Conservation (phyloP, 306 rosid species). For the Alnus rubra region DNA sequence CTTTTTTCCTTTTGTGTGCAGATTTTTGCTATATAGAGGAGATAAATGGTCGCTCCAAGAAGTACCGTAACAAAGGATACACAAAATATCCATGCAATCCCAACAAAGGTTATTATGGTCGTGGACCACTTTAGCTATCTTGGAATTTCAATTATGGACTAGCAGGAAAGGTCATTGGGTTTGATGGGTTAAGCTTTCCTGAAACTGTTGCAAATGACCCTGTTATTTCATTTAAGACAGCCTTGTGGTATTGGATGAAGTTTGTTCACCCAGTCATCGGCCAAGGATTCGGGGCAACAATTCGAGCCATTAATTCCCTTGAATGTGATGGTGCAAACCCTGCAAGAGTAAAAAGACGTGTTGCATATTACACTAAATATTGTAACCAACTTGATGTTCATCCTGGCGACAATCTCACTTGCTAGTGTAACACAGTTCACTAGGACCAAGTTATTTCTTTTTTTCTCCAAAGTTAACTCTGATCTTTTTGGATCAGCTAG, state of each 20-base stretch:
- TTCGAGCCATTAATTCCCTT: slow-evolving; percentile 75
- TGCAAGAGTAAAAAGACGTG: slow-evolving; percentile 46
- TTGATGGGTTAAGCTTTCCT: slow-evolving; percentile 70
- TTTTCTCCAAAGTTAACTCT: too few species aligned
- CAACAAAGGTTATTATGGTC: slow-evolving; percentile 70
- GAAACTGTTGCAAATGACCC: slow-evolving; percentile 69
- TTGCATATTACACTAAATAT: slow-evolving; percentile 55
- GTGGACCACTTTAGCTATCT: slow-evolving; percentile 85
- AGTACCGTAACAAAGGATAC: slow-evolving; percentile 69
- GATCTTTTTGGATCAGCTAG: too few species aligned
- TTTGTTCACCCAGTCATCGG: slow-evolving; percentile 50
- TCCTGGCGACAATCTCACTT: slow-evolving; percentile 67
- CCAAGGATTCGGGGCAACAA: slow-evolving; percentile 85
- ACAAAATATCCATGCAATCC: slow-evolving; percentile 68
- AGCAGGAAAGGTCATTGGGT: slow-evolving; percentile 56
- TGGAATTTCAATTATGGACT: slow-evolving; percentile 94
- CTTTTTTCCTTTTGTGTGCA: slow-evolving; percentile 9
- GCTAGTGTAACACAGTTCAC: slow-evolving; percentile 29
- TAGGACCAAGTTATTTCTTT: too few species aligned
- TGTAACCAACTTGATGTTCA: slow-evolving; percentile 65
- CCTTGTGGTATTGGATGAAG: slow-evolving; percentile 85
- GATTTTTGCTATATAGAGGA: slow-evolving; percentile 89
- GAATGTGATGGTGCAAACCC: slow-evolving; percentile 72
- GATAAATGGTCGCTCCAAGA: slow-evolving; percentile 69
- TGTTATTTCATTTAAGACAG: slow-evolving; percentile 69